Evolutionary conservation across 2,329 filamentous ascomycete genomes (phyloP), one percentile per base, ranked within the genome.

Genomic region (Plectosphaerella plurivora): DNA sequence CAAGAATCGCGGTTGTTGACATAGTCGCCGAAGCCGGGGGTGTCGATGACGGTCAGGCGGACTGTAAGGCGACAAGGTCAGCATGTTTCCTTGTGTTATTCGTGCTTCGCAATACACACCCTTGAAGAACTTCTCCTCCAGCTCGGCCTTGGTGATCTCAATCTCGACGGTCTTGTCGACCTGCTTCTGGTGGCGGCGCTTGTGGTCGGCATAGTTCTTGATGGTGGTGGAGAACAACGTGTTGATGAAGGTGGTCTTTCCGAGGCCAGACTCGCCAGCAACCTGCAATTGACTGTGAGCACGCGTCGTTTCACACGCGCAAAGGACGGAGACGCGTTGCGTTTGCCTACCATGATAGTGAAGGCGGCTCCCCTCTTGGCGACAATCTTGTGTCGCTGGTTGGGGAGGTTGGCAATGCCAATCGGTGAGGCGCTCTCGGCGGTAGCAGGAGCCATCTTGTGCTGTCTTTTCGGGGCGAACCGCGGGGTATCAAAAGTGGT

Each of bases 71-170:
- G 35, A 12, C 35, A 7, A 37, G 35, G 11, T 50, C 22, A 51
- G 35, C 44, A 22, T 12, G 49, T 24, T 10, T 50, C 49, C 36
- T 37, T 42, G 47, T 45, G 50, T 49, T 39, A 28, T n/a, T n/a
- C 22, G 22, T 22, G 22, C 22, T 25, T 11, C 12, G 3, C 9
- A 35, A 16, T 7, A 25, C 24, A 53, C 79, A 97, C 93, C 93
- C 84, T 99, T 99, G 88, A 99, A 99, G 83, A 99, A 99, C 81
- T 99, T 99, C 87, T 99, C 94, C 78, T 99, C 94, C 59, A 99
- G 80, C 80, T 99, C 94, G 55, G 94, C 94, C 84, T 99, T 99
- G 73, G 94, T 99, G 71, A 99, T 99, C 76, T 99, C 94, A 64
- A 99, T 99, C 80, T 99, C 95, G 60, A 99, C 94, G 11, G 94